phyloP scores from a whole-genome alignment of 1,284 basidiomycete genomes.

The Moesziomyces aphidis region DNA sequence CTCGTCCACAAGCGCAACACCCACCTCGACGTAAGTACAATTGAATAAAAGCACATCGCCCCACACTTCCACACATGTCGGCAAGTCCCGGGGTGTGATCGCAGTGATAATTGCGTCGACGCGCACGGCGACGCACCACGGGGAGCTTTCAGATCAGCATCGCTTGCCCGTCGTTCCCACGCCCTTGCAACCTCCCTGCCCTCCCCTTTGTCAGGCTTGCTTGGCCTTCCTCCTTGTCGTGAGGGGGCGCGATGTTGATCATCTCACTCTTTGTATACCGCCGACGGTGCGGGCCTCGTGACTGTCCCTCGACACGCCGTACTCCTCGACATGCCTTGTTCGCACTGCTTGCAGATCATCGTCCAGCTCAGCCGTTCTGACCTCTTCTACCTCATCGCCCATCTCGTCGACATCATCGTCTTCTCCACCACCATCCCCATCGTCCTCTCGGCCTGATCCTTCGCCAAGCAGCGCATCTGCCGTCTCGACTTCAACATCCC shows the following conservation, averaged over 20 bases:
- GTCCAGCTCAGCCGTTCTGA: constrained; percentile 38
- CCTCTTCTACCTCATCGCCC: constrained; percentile 25
- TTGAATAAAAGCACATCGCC: background rate
- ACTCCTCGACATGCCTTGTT: constrained; percentile 4
- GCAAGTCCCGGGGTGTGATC: constrained; percentile 7
- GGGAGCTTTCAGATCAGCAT: constrained; percentile 1
- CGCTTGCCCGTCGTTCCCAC: background rate
- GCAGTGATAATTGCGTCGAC: constrained; percentile 20
- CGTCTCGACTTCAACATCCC: constrained; percentile 28
- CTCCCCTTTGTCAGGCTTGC: background rate
- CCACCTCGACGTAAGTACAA: constrained; percentile 45
- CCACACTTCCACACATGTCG: background rate
- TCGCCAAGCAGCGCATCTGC: constrained; percentile 12
- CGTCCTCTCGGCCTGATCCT: constrained; percentile 6
- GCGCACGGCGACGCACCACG: constrained; percentile 22
- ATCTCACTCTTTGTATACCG: constrained; percentile 22
- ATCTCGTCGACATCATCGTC: constrained; percentile 12
- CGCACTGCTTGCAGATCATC: constrained; percentile 15
- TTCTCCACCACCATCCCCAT: constrained; percentile 4
- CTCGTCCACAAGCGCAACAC: constrained; percentile 25
- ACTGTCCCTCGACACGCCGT: background rate
- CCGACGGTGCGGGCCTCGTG: constrained; percentile 1
- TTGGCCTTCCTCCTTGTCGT: constrained; percentile 9
- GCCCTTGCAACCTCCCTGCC: background rate
- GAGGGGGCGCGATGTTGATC: constrained; percentile 31